Percentiles rank a stretch among this genome's conserved stretches.
These are phyloP conservation scores for Xylariaceae sp. DNA, from an alignment of 2,329 filamentous ascomycete species.

Conservation along the genomic window DNA sequence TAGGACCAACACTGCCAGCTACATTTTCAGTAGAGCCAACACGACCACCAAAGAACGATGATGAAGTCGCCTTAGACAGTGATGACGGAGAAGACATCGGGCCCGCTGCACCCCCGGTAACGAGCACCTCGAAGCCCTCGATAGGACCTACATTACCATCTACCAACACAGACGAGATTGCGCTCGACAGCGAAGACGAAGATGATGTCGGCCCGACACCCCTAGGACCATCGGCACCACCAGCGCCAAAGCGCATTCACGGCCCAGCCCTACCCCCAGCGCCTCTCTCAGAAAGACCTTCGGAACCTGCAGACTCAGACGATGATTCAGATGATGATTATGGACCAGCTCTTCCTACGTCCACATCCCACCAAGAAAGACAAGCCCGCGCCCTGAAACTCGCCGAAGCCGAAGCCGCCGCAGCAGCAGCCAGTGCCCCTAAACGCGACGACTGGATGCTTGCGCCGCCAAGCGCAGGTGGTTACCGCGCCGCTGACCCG, in stretches of 20 bases:
- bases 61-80: slow-evolving; percentile 44
- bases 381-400: slow-evolving; percentile 30
- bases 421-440: slow-evolving; percentile 39
- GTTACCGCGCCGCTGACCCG: slow-evolving; percentile 64
- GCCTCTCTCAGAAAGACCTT: slow-evolving; percentile 36
- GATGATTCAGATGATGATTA: slow-evolving; percentile 47
- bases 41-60: slow-evolving; percentile 30
- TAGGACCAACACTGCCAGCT: slow-evolving; percentile 13
- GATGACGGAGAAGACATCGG: slow-evolving; percentile 33
- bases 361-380: slow-evolving; percentile 30
- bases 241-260: slow-evolving; percentile 32
- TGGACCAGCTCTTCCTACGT: slow-evolving; percentile 53
- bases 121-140: slow-evolving; percentile 15
- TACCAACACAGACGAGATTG: slow-evolving; percentile 24
- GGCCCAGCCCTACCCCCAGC: slow-evolving; percentile 42
- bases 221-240: slow-evolving; percentile 14
- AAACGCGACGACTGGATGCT: slow-evolving; percentile 85
- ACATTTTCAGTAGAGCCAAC: slow-evolving; percentile 6
- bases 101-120: slow-evolving; percentile 17
- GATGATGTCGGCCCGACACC: slow-evolving; percentile 23
- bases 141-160: slow-evolving; percentile 23
- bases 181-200: slow-evolving; percentile 21
- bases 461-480: slow-evolving; percentile 55
- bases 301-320: slow-evolving; percentile 33
- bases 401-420: slow-evolving; percentile 21